Evolutionary conservation across 73 alveolate genomes (phyloP).

Genomic region (Paramecium biaurelia): DNA sequence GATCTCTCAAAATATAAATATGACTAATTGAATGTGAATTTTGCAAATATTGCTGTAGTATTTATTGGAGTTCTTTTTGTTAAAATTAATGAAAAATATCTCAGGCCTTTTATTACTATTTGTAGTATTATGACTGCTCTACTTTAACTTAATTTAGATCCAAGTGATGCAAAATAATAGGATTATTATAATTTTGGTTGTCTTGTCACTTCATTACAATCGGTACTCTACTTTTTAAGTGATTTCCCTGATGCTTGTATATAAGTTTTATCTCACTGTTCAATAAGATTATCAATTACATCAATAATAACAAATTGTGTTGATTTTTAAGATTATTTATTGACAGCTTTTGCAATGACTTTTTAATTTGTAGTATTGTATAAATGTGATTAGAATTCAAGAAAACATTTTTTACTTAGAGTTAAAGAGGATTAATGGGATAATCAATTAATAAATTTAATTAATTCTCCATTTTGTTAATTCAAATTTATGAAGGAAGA

Average conservation of each 20-base stretch:
- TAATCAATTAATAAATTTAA: not conserved
- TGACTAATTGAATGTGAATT: not conserved
- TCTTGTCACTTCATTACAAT: not conserved
- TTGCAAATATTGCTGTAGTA: not conserved
- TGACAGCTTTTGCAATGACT: not conserved
- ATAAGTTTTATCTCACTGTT: not conserved
- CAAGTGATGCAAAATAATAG: not conserved
- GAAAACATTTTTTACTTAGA: not conserved
- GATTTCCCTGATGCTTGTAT: not conserved
- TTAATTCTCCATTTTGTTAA: not conserved
- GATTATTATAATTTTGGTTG: not conserved
- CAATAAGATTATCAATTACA: not conserved
- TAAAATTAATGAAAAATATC: not conserved
- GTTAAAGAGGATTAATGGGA: not conserved
- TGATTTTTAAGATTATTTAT: not conserved
- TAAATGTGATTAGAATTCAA: not conserved
- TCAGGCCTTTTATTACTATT: not conserved
- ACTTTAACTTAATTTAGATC: not conserved
- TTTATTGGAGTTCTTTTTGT: not conserved
- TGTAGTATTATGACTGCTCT: not conserved
- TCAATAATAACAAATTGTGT: not conserved
- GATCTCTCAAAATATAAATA: not conserved
- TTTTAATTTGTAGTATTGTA: not conserved
- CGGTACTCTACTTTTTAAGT: not conserved
- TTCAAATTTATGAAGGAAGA: not conserved